A percentile compares a stretch with the other conserved stretches of the same genome.
phyloP scores from a whole-genome alignment of 2,329 filamentous ascomycete species.

The Phaeosphaeria sp. region DNA sequence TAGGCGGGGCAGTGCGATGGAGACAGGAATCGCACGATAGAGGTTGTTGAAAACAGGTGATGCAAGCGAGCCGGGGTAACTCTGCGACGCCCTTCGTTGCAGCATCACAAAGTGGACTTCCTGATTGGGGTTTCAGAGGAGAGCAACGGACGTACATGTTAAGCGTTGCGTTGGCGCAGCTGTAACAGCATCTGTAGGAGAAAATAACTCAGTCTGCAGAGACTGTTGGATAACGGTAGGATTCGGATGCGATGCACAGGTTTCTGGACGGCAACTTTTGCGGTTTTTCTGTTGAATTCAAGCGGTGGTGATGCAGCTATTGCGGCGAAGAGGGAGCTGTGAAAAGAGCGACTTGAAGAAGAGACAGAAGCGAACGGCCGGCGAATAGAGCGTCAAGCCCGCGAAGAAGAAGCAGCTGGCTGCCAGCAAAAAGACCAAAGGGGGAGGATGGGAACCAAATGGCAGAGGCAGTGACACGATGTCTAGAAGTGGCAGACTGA shows the following conservation, averaged over 20 bases:
- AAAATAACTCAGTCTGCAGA: constrained; percentile 8
- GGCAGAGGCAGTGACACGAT: constrained; percentile 25
- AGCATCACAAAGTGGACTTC: constrained; percentile 32
- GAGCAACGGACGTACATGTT: constrained; percentile 43
- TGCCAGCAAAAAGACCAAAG: constrained; percentile 23
- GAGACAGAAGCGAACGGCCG: constrained; percentile 12
- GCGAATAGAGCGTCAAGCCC: constrained; percentile 40
- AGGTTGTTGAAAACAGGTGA: constrained; percentile 9
- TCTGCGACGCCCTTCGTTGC: constrained; percentile 44
- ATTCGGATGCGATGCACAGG: not conserved
- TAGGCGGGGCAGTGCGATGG: constrained; percentile 2
- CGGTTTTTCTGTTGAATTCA: not conserved
- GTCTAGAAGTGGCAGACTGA: constrained; percentile 31
- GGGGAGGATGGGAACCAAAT: constrained; percentile 21
- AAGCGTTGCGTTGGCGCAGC: constrained; percentile 51
- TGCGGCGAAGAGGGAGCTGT: constrained; percentile 19
- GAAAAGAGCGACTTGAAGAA: constrained; percentile 27
- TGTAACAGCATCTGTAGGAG: constrained; percentile 36
- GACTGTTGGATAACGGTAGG: not conserved
- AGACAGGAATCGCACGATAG: constrained; percentile 11
- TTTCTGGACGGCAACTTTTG: not conserved
- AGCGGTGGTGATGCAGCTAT: constrained; percentile 6
- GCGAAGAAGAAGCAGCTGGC: constrained; percentile 17
- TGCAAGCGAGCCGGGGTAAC: constrained; percentile 21
- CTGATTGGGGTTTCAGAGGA: constrained; percentile 44